Evolutionary conservation across 2,329 filamentous ascomycete genomes (phyloP), one percentile per base, ranked within the genome.

Genomic region (Aspergillus cejpii): DNA sequence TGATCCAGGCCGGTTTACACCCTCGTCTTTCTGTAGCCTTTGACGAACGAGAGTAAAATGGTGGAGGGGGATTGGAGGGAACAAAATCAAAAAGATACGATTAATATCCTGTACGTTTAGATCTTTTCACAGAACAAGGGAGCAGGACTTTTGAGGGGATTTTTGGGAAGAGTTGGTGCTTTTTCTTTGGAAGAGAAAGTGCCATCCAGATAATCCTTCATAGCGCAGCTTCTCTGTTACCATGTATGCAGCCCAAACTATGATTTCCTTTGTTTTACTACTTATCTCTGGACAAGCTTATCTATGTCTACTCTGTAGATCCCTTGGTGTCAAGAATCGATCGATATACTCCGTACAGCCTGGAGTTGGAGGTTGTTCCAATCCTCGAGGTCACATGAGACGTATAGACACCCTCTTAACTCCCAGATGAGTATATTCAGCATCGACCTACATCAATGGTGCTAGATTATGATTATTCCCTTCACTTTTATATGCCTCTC

Each of bases 51-150:
- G 51, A 45, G 43, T 47, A 49, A 57, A 45, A 55, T 48, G 47
- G 53, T 49, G 50, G 49, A 43, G 48, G 44, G n/a, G n/a, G n/a
- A n/a, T n/a, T n/a, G n/a, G n/a, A n/a, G n/a, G n/a, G n/a, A n/a
- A n/a, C n/a, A n/a, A 50, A 51, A 52, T 42, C 55, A 58, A 60
- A n/a, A 63, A 63, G 58, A 51, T 56, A 56, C 61, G 62, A 65
- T 62, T 65, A 59, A 65, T 65, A 66, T 65, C 61, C 62, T 65
- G 63, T 66, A 66, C 61, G 62, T 65, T 64, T 66, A 66, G 61
- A 65, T 63, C 60, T 57, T 62, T 62, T 59, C 56, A 59, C 59
- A 54, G 54, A 57, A 47, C 49, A 55, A 44, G 55, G 54, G 56
- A 54, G 53, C 54, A 48, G 54, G 51, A 57, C 58, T n/a, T n/a